These are phyloP conservation scores for Scytalidium lignicola DNA, from an alignment of 2,329 filamentous ascomycete species.

Conservation along the genomic window DNA sequence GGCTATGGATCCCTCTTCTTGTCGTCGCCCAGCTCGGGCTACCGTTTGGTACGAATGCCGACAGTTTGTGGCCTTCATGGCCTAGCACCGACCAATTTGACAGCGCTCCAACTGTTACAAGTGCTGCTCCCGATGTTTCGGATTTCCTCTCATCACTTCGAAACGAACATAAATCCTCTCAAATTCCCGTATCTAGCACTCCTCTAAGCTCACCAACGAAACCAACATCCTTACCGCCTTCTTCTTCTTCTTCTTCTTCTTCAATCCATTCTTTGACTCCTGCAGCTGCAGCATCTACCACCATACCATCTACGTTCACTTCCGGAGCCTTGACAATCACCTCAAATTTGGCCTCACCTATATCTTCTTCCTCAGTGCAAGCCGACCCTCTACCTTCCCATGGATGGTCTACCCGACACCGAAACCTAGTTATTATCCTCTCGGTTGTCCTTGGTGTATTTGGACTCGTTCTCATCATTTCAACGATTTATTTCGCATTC, in stretches of 20 bases:
- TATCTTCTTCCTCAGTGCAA: neutral
- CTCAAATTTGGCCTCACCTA: neutral
- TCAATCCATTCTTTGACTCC: neutral
- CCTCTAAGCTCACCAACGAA: neutral
- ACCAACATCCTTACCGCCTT: too few species aligned
- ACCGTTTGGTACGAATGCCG: neutral
- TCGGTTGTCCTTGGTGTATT: constrained; percentile 17
- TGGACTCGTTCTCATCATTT: constrained; percentile 17
- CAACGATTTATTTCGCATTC: constrained; percentile 14
- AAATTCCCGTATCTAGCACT: neutral
- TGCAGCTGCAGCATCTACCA: neutral
- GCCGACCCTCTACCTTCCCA: neutral
- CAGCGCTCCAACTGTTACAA: too few species aligned
- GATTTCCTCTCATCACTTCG: neutral
- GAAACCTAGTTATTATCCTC: constrained; percentile 2
- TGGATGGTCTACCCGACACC: constrained; percentile 1
- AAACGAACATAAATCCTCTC: neutral
- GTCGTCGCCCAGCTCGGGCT: neutral
- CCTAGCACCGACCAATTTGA: too few species aligned
- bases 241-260: neutral
- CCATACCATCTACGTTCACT: neutral
- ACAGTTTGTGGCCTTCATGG: neutral
- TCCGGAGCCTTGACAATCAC: neutral
- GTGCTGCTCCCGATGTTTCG: neutral
- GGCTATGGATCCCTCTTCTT: neutral